Evolutionary conservation across 805 yeast species (phyloP).

Genomic region (Sugiyamaella valdiviana): DNA sequence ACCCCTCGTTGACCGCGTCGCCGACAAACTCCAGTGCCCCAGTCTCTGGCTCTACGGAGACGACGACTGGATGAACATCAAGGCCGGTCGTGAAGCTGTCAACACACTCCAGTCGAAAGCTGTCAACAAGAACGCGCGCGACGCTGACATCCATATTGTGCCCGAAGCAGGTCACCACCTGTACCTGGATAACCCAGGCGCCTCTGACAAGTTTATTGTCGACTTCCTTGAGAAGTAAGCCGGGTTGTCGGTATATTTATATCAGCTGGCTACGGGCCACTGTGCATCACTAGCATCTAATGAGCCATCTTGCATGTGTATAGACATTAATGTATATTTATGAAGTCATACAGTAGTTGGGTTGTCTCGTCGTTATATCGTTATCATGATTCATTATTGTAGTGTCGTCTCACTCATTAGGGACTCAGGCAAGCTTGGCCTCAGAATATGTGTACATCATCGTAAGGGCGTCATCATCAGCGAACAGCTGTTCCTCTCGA

Average conservation of each 20-base stretch:
- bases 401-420: too few species aligned
- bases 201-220: conserved; percentile 45
- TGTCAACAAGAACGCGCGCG: conserved; percentile 12
- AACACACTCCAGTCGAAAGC: conserved; percentile 13
- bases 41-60: conserved; percentile 84
- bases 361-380: too few species aligned
- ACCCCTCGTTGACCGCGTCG: conserved; percentile 53
- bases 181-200: conserved; percentile 52
- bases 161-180: conserved; percentile 65
- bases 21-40: conserved; percentile 45
- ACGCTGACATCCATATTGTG: conserved; percentile 33
- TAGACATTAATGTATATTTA: too few species aligned
- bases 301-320: too few species aligned
- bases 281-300: too few species aligned
- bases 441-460: too few species aligned
- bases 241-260: not conserved
- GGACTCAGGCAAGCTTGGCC: too few species aligned
- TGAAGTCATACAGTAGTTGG: too few species aligned
- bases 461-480: too few species aligned
- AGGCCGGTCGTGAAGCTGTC: conserved; percentile 35
- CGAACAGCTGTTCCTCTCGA: not conserved
- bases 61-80: conserved; percentile 56
- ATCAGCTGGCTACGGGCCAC: too few species aligned
- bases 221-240: conserved; percentile 30
- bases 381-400: too few species aligned